These are phyloP conservation scores for Gnetum montanum DNA, from an alignment of 75 land plant genomes.

Conservation along the genomic window DNA sequence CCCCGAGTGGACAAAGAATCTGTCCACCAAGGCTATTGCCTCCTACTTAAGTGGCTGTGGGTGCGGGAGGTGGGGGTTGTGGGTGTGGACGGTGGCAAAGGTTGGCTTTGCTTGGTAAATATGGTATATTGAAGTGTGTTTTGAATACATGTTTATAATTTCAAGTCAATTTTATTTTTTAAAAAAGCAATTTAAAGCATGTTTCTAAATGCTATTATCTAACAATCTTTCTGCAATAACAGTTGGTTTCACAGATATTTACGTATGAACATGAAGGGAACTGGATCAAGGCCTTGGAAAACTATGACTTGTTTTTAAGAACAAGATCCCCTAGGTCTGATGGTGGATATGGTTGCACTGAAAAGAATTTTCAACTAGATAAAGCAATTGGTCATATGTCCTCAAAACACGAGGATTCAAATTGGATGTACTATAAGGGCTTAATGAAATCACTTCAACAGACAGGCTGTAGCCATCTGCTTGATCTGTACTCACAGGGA, in stretches of 20 bases:
- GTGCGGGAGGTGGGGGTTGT: no score
- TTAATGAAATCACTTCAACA: constrained; percentile 84
- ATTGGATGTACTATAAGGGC: constrained; percentile 58
- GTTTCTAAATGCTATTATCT: no score
- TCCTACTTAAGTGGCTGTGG: no score
- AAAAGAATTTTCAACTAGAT: neutral
- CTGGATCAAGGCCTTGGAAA: constrained; percentile 89
- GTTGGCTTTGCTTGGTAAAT: no score
- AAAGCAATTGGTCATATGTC: neutral
- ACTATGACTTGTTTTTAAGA: constrained; percentile 73
- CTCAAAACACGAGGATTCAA: constrained; percentile 9
- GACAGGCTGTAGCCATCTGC: constrained; percentile 77
- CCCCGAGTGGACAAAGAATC: no score
- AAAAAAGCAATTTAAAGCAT: no score
- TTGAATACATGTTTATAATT: no score
- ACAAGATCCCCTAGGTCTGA: constrained; percentile 9
- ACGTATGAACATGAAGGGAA: constrained; percentile 96
- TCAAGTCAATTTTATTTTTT: no score
- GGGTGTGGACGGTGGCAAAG: no score
- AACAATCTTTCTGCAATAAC: constrained; percentile 5
- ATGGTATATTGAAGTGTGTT: no score
- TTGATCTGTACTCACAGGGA: constrained; percentile 76
- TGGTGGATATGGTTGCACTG: neutral
- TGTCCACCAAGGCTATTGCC: no score
- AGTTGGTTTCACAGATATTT: constrained; percentile 77